phyloP scores from a whole-genome alignment of 352 stramenopile genomes.

The Phytophthora vignae region DNA sequence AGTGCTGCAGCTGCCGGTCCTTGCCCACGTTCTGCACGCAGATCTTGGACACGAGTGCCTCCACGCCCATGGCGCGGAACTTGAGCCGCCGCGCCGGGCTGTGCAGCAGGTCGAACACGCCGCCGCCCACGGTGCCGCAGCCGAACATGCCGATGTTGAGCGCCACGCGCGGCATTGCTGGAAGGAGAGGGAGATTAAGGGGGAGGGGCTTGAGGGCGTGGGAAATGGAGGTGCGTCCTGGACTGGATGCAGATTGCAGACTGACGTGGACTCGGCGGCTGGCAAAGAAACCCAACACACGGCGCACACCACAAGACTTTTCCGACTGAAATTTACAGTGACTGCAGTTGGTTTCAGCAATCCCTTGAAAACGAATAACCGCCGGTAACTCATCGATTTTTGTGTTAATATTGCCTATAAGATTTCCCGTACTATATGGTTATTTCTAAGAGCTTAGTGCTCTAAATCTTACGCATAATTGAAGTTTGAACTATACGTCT shows the following conservation, averaged over 20 bases:
- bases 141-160: slow-evolving; percentile 91
- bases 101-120: slow-evolving; percentile 90
- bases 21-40: slow-evolving; percentile 87
- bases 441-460: too few species aligned
- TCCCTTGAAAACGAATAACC: neutral
- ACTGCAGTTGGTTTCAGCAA: neutral
- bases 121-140: slow-evolving; percentile 89
- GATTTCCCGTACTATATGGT: too few species aligned
- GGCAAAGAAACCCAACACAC: slow-evolving; percentile 6
- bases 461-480: neutral
- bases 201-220: neutral
- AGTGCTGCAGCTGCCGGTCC: slow-evolving; percentile 68
- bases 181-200: neutral
- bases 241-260: slow-evolving; percentile 12
- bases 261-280: neutral
- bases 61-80: slow-evolving; percentile 68
- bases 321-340: neutral
- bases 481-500: too few species aligned
- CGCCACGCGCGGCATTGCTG: slow-evolving; percentile 37
- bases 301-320: slow-evolving; percentile 19
- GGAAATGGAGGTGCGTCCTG: neutral
- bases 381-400: too few species aligned
- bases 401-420: too few species aligned
- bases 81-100: slow-evolving; percentile 60
- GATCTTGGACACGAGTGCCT: slow-evolving; percentile 87